phyloP scores from a whole-genome alignment of 805 yeast species.

The Brettanomyces sp. region DNA sequence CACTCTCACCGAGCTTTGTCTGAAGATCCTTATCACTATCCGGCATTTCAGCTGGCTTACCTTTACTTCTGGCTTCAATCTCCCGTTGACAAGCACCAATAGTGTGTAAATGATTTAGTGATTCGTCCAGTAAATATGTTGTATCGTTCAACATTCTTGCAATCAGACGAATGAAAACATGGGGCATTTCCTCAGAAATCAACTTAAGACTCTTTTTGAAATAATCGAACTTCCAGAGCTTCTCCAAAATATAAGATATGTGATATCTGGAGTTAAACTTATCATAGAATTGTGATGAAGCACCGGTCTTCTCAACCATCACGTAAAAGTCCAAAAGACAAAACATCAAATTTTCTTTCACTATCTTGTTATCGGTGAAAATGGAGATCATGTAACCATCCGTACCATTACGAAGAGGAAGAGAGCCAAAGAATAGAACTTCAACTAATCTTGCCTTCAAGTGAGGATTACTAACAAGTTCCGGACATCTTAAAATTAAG shows the following conservation, averaged over 20 bases:
- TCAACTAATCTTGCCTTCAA: slow-evolving; percentile 80
- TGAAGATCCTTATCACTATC: slow-evolving; percentile 57
- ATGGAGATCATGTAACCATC: slow-evolving; percentile 70
- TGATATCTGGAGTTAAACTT: slow-evolving; percentile 87
- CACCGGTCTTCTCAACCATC: slow-evolving; percentile 92
- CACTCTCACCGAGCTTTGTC: slow-evolving; percentile 50
- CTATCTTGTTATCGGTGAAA: slow-evolving; percentile 54
- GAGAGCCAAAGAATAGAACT: slow-evolving; percentile 64
- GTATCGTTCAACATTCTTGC: slow-evolving; percentile 94
- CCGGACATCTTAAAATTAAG: slow-evolving; percentile 73
- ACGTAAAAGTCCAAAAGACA: slow-evolving; percentile 86
- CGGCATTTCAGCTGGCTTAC: slow-evolving; percentile 24
- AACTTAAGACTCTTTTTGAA: slow-evolving; percentile 61
- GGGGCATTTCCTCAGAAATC: slow-evolving; percentile 61
- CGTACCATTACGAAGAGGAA: slow-evolving; percentile 39
- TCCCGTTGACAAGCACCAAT: slow-evolving; percentile 74
- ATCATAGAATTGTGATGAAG: slow-evolving; percentile 90
- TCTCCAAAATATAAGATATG: slow-evolving; percentile 74
- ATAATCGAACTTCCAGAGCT: slow-evolving; percentile 65
- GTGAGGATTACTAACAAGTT: slow-evolving; percentile 84
- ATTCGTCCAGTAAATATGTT: slow-evolving; percentile 85
- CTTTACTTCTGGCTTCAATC: slow-evolving; percentile 38
- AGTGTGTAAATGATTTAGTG: slow-evolving; percentile 65
- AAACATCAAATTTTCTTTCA: slow-evolving; percentile 60
- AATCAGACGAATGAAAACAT: slow-evolving; percentile 83